Base-by-base conservation (phyloP, 2,329 filamentous ascomycete genomes). In the Nothopassalora personata region DNA sequence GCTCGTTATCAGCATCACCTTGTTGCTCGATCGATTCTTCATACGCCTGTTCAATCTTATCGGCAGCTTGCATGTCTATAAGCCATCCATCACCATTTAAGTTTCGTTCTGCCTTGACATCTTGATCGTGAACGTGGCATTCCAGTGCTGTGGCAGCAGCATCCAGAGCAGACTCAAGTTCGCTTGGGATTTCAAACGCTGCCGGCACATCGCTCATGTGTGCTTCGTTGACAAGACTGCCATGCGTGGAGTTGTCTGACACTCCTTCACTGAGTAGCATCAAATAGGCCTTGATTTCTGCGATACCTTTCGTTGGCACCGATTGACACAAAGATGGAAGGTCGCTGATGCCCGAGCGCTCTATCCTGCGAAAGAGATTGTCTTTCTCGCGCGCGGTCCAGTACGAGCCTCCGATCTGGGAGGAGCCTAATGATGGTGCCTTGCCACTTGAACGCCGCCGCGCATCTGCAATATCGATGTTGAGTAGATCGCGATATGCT, bases 311-410 rank as follows among this genome's bases (percentile, higher is more conserved):
- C 34, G 84, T 87, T 0, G 79, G 78, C 15, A 96, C 77, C 0
- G 81, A 79, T 8, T 74, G 67, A 1, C 89, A 80, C 57, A 97
- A 87, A 1, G 80, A 82, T 1, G 74, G 74, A 0, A 88, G 67
- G 61, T 91, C 78, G 65, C 85, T 81, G 54, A 77, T 81, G 0
- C 90, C 90, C 1, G 88, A 79, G 0, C 83, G 82, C 1, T 81
- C 78, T 3, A 95, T 72, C 0, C 83, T 81, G 13, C 82, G 77
- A 71, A 90, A 96, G 59, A 96, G 83, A 0, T 77, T 66, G 1
- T 81, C 76, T 70, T 96, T 96, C 69, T 97, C 92, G 1, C 76
- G 66, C 0, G 81, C 61, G 0, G 83, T 86, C 93, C 93, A 97
- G 10, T 74, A 65, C 0, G 86, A 85, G 28, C 84, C 79, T 23